Evolutionary conservation across 1,139 yeast genomes (phyloP), one percentile per base, ranked within the genome.

Genomic region (Geotrichum cucujoidarum): DNA sequence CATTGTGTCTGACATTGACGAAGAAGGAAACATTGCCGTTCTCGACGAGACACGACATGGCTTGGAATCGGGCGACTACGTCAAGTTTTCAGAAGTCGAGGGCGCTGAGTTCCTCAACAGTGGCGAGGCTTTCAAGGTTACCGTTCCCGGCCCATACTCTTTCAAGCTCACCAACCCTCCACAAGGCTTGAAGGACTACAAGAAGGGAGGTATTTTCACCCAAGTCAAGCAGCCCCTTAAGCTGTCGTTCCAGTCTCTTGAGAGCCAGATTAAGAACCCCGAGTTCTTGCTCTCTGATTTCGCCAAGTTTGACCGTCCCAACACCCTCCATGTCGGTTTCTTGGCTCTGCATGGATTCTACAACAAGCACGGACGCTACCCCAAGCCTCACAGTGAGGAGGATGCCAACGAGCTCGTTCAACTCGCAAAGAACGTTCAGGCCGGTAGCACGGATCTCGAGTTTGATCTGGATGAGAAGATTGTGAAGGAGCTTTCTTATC

Each of bases 11-110:
- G 95, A 86, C 62, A 82, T 92, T 54, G 96, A 89, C 62, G 65
- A 73, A n/a, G 77, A 87, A 61, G 98, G 98, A 47, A 83, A 90
- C 4, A 96, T 92, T 30, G 85, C 97, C 22, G 87, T 87, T 75
- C 76, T 90, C 60, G 96, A 86, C 63, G 97, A 89, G 57, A 81
- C 79, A 54, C 81, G 97, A 66, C 99, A 92, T 63, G 95, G 96
- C 11, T 73, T 92, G 50, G 88, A 89, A 70, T 96, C 88, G 65
- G 97, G 97, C 17, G 86, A 86, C 60, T 86, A 71, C 63, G 96
- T 92, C 48, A 85, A 83, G 63, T 90, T 90, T 61, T 65, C 86
- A n/a, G 97, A 90, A 67, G 81, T 90, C 31, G 78, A 82, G 58
- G 97, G 97, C 21, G 58, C 76, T 22, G 74, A 71, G 34, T 63